Evolutionary conservation across 768 basidiomycete genomes (phyloP), one percentile per base, ranked within the genome.

Genomic region (Candolleomyces eurysporus): DNA sequence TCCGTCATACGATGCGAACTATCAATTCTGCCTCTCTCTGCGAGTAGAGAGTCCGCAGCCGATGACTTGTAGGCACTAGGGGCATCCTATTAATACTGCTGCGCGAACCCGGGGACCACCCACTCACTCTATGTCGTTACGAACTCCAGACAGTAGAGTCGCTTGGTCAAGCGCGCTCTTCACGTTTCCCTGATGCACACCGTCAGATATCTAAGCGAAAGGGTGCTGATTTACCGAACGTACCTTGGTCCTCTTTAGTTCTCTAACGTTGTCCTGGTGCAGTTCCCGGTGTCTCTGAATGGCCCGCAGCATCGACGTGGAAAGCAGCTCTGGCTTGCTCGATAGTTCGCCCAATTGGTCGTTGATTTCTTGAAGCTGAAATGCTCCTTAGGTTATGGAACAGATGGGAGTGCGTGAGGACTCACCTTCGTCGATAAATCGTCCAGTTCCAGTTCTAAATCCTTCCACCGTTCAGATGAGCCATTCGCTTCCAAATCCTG

Each of bases 1-100:
- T 98, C 96, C 19, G 93, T 91, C 96, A 98, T 98, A 60, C 85
- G 80, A 76, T 98, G 96, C 22, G 91, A 94, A 65, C 87, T 91
- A 75, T 98, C 96, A 62, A 98, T 96, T 63, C 86, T 84, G 4
- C 89, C 84, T 49, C 97, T 84, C 75, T 99, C 97, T 22, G 88
- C 86, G 30, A 99, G 79, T 45, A 99, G 76, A 6, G 92, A 85
- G 65, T 98, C 97, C 1, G 92, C 87, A 14, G 90, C 84, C 17
- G 92, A 90, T 6, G 93, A 91, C 73, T 95, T 95, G 76, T 96
- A 96, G 43, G 94, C 91, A 64, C 95, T 97, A 53, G 51, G 22
- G 26, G 30, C 36, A 9, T 51, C 26, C 40, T 58, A 40, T 36
- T 56, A 30, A 8, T 16, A 8, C 39, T 17, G 48, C 4, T 39